Percentiles rank a stretch among this genome's conserved stretches.
Evolutionary conservation across 257 asterid genomes (phyloP).

Genomic region (Catharanthus roseus): DNA sequence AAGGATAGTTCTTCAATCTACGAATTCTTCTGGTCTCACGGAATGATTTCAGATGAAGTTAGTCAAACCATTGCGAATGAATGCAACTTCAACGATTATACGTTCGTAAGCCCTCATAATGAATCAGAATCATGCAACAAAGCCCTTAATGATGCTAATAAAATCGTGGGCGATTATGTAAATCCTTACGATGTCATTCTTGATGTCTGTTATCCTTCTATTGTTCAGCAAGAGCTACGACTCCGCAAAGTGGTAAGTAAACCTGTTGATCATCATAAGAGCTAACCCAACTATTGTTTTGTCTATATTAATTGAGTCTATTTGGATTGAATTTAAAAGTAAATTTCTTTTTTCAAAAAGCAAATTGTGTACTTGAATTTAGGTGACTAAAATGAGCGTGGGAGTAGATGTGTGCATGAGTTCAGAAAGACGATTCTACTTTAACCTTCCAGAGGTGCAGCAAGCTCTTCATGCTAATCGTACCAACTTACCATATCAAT

Average conservation of each 20-base stretch:
- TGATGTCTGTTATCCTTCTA: slow-evolving; percentile 68
- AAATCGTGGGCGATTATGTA: slow-evolving; percentile 35
- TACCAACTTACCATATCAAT: slow-evolving; percentile 47
- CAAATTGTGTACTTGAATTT: no score
- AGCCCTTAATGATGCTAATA: slow-evolving; percentile 20
- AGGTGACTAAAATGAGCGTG: slow-evolving; percentile 45
- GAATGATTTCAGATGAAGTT: slow-evolving; percentile 69
- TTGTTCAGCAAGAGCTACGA: slow-evolving; percentile 39
- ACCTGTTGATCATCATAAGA: no score
- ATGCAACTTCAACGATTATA: slow-evolving; percentile 48
- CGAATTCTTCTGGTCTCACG: slow-evolving; percentile 73
- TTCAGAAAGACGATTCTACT: slow-evolving; percentile 47
- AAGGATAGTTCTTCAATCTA: slow-evolving; percentile 57
- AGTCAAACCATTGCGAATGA: slow-evolving; percentile 30
- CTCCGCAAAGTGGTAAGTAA: slow-evolving; percentile 41
- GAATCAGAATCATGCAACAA: slow-evolving; percentile 43
- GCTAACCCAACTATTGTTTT: no score
- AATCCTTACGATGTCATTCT: slow-evolving; percentile 60
- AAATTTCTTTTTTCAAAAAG: no score
- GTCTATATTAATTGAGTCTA: no score
- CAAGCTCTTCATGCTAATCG: slow-evolving; percentile 72
- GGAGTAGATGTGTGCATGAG: slow-evolving; percentile 63
- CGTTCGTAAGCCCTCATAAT: slow-evolving; percentile 19
- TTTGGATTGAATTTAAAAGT: no score
- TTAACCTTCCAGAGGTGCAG: slow-evolving; percentile 69